Base-by-base conservation (phyloP, 176 grass and related monocot genomes). In the Oropetium thomaeum region DNA sequence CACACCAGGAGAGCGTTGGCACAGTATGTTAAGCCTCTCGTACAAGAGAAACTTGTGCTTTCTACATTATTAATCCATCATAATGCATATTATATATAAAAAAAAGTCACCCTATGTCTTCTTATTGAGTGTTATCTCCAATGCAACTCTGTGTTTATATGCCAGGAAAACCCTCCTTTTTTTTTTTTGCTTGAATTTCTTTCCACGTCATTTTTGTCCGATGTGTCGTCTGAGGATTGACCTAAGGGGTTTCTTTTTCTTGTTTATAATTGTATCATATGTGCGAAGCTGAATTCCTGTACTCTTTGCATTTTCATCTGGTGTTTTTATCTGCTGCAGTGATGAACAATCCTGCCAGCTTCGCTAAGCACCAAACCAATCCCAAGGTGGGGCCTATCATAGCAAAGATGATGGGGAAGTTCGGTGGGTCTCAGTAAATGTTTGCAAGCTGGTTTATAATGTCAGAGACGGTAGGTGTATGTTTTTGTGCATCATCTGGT, bases 381-480 rank as follows among this genome's bases (percentile, higher is more conserved):
- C 95, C 95, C 12, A 97, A 97, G 82, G 91, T 94, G 74, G 93
- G 85, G 2, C 90, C 88, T 52, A 80, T 97, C 79, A 97, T 97
- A 38, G 70, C 88, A 29, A 97, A 97, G 74, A 97, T 97, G 94
- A 97, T 97, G 94, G 91, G 60, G 10, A 93, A 97, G 81, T 87
- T 94, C 45, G 61, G 38, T n/a, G 95, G 78, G 10, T 58, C 77
- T 34, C 73, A 81, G 66, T 80, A 64, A 88, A 68, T 8, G 9
- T 23, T 32, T 65, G 82, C 58, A n/a, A 54, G 26, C 16, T 25
- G 34, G 12, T 48, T 49, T 17, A 62, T 33, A 29, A 17, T 44
- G 35, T 3, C 14, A 52, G 33, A 54, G 33, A 38, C 62, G 57
- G 30, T 23, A 71, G 29, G 66, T 71, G 73, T 63, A 62, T 38